Evolutionary conservation across 106 monocot genomes (phyloP).

Genomic region (Allium sativum): DNA sequence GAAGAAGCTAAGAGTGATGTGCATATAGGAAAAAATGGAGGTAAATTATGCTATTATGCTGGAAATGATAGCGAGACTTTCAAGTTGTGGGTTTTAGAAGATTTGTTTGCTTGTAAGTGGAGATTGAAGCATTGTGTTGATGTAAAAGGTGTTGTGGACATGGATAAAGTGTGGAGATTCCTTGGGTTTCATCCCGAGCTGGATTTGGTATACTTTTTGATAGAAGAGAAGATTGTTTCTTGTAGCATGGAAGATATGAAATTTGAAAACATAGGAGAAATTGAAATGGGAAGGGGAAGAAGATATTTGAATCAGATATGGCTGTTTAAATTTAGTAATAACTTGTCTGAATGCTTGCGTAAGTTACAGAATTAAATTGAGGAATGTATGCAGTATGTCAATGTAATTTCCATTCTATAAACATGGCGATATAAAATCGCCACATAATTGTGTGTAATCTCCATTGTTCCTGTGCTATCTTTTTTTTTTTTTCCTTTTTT

Average conservation of each 20-base stretch:
- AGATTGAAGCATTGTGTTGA: slow-evolving; percentile 19
- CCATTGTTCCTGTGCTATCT: neutral
- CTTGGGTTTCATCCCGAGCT: slow-evolving; percentile 39
- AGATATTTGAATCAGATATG: slow-evolving; percentile 33
- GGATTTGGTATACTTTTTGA: slow-evolving; percentile 33
- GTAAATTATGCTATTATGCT: slow-evolving; percentile 20
- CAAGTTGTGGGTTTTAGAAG: slow-evolving; percentile 28
- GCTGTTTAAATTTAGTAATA: slow-evolving; percentile 32
- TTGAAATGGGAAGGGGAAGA: slow-evolving; percentile 17
- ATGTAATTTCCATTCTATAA: slow-evolving; percentile 1
- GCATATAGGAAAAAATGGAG: slow-evolving; percentile 20
- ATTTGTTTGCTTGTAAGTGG: slow-evolving; percentile 8
- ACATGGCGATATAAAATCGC: neutral
- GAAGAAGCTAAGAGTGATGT: slow-evolving; percentile 20
- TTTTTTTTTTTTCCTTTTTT: too few relatives aligned
- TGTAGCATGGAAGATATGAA: slow-evolving; percentile 18
- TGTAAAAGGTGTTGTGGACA: neutral
- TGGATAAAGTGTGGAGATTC: neutral
- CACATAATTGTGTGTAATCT: neutral
- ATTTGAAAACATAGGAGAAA: slow-evolving; percentile 6
- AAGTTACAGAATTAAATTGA: neutral
- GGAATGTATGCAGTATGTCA: neutral
- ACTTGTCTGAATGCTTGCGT: slow-evolving; percentile 24
- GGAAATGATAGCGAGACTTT: slow-evolving; percentile 13
- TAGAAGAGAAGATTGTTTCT: slow-evolving; percentile 20